phyloP scores from a whole-genome alignment of 1,139 yeast genomes.

The Barnettozyma hawaiiensis region DNA sequence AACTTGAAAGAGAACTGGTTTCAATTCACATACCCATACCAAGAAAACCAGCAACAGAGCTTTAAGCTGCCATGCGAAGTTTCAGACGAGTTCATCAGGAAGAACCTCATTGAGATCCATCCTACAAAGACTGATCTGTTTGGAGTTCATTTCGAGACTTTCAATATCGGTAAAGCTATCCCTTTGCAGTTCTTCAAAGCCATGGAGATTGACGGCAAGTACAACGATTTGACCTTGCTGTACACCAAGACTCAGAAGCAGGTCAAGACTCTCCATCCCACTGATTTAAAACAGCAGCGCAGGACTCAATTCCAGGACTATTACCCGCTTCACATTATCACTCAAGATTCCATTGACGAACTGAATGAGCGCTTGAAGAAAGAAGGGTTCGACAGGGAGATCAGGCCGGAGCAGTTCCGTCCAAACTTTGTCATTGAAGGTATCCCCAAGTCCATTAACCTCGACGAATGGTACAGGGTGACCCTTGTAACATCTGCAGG shows the following conservation, averaged over 20 bases:
- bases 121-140: slow-evolving; percentile 20
- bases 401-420: slow-evolving; percentile 31
- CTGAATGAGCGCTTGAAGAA: slow-evolving; percentile 25
- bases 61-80: slow-evolving; percentile 29
- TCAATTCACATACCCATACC: slow-evolving; percentile 27
- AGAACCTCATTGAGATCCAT: slow-evolving; percentile 10
- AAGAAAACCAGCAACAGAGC: slow-evolving; percentile 14
- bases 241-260: slow-evolving; percentile 31
- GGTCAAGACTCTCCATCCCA: slow-evolving; percentile 27
- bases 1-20: slow-evolving; percentile 26
- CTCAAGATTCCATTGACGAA: slow-evolving; percentile 31
- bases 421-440: slow-evolving; percentile 36
- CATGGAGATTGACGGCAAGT: slow-evolving; percentile 18
- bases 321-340: slow-evolving; percentile 36
- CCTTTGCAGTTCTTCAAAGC: slow-evolving; percentile 20
- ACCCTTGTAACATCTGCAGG: slow-evolving; percentile 19
- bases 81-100: slow-evolving; percentile 23
- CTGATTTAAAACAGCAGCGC: slow-evolving; percentile 14
- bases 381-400: slow-evolving; percentile 21
- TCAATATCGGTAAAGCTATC: slow-evolving; percentile 23
- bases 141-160: slow-evolving; percentile 24
- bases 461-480: slow-evolving; percentile 35
- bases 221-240: slow-evolving; percentile 24
- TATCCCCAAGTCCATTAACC: slow-evolving; percentile 31
- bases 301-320: slow-evolving; percentile 38